These are phyloP conservation scores for Gastrodia elata DNA, from an alignment of 106 monocot species.

Conservation along the genomic window DNA sequence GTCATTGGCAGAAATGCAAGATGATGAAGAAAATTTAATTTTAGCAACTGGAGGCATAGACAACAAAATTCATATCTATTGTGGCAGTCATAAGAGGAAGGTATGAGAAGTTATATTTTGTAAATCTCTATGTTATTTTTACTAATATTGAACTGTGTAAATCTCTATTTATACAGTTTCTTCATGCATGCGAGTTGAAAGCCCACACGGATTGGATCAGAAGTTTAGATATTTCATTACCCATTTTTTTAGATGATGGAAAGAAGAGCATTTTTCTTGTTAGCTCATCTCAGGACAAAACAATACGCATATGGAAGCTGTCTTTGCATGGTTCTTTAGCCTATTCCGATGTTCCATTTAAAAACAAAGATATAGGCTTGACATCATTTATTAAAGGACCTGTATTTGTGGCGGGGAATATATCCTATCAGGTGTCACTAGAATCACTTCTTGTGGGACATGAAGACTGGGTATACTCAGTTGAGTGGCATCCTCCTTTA, in stretches of 20 bases:
- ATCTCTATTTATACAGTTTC: conserved; percentile 62
- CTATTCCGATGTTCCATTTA: conserved; percentile 13
- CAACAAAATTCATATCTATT: conserved; percentile 85
- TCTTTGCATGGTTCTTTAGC: conserved; percentile 22
- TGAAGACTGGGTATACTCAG: conserved; percentile 99
- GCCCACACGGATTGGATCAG: conserved; percentile 96
- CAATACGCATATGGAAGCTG: conserved; percentile 94
- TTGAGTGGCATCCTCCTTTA: conserved; percentile 79
- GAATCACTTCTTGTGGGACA: conserved; percentile 95
- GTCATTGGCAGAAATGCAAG: conserved; percentile 59
- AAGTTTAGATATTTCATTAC: conserved; percentile 89
- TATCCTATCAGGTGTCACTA: conserved; percentile 61
- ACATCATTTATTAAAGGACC: conserved; percentile 92
- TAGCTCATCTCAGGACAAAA: conserved; percentile 95
- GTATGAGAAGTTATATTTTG: conserved; percentile 26
- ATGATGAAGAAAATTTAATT: conserved; percentile 31
- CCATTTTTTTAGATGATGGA: conserved; percentile 30
- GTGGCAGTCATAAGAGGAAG: conserved; percentile 52
- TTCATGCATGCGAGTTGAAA: conserved; percentile 73
- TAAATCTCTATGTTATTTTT: not conserved
- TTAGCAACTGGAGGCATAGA: conserved; percentile 95
- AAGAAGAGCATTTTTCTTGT: conserved; percentile 59
- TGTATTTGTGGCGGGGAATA: conserved; percentile 37
- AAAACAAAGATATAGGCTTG: conserved; percentile 44
- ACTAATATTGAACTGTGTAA: conserved; percentile 2